Percentiles rank a stretch among this genome's conserved stretches.
Conservation (phyloP, 164 flowering plant species). For the Amborella trichopoda region DNA sequence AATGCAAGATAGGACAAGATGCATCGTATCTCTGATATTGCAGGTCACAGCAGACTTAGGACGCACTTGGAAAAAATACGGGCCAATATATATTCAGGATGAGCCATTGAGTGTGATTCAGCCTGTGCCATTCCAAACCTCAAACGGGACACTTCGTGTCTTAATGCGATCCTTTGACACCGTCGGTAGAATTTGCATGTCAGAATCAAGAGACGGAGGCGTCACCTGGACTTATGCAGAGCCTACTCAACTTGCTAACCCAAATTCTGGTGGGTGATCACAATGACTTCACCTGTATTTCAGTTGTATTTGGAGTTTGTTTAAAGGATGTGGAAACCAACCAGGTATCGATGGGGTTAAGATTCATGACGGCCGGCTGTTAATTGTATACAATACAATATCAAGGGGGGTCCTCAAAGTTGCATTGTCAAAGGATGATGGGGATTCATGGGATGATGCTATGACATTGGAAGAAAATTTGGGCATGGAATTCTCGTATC, state of each 20-base stretch:
- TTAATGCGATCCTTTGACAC: conserved; percentile 56
- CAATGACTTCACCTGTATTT: no score
- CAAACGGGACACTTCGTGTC: conserved; percentile 57
- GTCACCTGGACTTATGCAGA: conserved; percentile 56
- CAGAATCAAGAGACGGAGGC: conserved; percentile 84
- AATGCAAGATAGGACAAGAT: no score
- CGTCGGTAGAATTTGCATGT: conserved; percentile 61
- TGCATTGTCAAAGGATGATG: conserved; percentile 64
- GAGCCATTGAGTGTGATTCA: conserved; percentile 69
- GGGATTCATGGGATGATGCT: conserved; percentile 71
- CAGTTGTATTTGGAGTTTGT: no score
- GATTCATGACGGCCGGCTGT: conserved; percentile 51
- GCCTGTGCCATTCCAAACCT: conserved; percentile 77
- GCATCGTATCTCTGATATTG: conserved; percentile 3
- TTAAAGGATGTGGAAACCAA: no score
- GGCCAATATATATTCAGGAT: conserved; percentile 57
- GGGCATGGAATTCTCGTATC: conserved; percentile 88
- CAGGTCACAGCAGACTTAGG: conserved; percentile 74
- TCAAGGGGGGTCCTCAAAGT: conserved; percentile 79
- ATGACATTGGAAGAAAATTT: conserved; percentile 53
- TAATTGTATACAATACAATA: conserved; percentile 73
- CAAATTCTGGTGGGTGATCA: conserved; percentile 64
- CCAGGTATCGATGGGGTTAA: conserved; percentile 91
- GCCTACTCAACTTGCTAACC: conserved; percentile 72
- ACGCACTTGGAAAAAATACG: conserved; percentile 71